Evolutionary conservation across 345 rosid genomes (phyloP).

Genomic region (Corchorus olitorius): DNA sequence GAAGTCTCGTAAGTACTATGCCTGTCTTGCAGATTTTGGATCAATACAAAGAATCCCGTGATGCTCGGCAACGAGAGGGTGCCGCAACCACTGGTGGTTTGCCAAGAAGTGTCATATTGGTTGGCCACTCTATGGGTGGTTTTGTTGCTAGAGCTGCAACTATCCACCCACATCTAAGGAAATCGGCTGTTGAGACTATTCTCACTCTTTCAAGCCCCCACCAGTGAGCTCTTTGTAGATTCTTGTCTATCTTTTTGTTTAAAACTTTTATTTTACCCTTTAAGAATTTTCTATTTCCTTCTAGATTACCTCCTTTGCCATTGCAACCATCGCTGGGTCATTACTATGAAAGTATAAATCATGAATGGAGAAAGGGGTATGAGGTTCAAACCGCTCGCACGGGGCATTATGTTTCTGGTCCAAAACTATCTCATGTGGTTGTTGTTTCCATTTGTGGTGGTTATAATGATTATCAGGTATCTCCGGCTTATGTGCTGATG

Average conservation of each 20-base stretch:
- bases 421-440: conserved; percentile 71
- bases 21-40: conserved; percentile 74
- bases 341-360: conserved; percentile 74
- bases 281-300: conserved; percentile 37
- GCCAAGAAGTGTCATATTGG: conserved; percentile 87
- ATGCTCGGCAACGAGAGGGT: conserved; percentile 71
- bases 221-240: conserved; percentile 61
- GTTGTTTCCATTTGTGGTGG: conserved; percentile 92
- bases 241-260: conserved; percentile 25
- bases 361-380: conserved; percentile 86
- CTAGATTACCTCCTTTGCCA: conserved; percentile 96
- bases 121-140: conserved; percentile 99
- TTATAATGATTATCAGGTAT: conserved; percentile 90
- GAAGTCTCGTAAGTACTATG: neutral
- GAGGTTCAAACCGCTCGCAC: conserved; percentile 54
- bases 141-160: conserved; percentile 98
- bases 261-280: conserved; percentile 28
- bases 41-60: conserved; percentile 77
- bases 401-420: conserved; percentile 55
- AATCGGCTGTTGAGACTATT: conserved; percentile 80
- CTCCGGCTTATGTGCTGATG: conserved; percentile 3
- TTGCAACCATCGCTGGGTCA: conserved; percentile 95
- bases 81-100: conserved; percentile 62
- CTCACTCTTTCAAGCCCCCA: conserved; percentile 95
- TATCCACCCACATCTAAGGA: conserved; percentile 77